Evolutionary conservation across 2,329 filamentous ascomycete species (phyloP), one percentile per base, ranked within the genome.

Genomic region (Colletotrichum lentis): DNA sequence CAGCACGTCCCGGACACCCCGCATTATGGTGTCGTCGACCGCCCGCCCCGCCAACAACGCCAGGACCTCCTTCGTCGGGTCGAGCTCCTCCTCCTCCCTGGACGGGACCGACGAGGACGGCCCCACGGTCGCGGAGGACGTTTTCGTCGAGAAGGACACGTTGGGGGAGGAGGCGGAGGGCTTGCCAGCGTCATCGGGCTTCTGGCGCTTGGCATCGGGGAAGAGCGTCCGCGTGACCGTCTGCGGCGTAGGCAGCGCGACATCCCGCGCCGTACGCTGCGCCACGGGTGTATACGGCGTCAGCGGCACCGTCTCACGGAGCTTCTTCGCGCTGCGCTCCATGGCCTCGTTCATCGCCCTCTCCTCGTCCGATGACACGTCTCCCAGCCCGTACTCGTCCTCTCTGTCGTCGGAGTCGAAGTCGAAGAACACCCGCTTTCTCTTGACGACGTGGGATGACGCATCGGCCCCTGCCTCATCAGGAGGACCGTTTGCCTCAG

Each of bases 41-140:
- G 77, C 73, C 63, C 83, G 79, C 49, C 76, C 77, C 16, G 76
- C 76, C 1, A 90, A 80, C 5, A 89, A 73, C 1, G 73, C 71
- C 76, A 88, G 80, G 47, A 89, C 79, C 56, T 86, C 80, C 4
- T 78, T 74, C 1, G 80, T 81, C 58, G 85, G 74, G 44, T 81
- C 77, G 57, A 77, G 74, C 67, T 76, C 74, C 24, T 60, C 57
- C 5, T 68, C 63, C 12, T 70, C 71, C 5, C 61, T 43, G 5
- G 71, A 67, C 20, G 52, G 37, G 20, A 54, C 64, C 43, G 50
- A 52, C 24, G 66, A 59, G 14, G 59, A 24, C 37, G 20, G 69
- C 54, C 67, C 55, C 12, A 12, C 27, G 8, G 27, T 18, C n/a
- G 58, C 55, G 11, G 72, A 65, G 7, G 70, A 69, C 43, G 27